Base-by-base conservation (phyloP, 1,139 yeast genomes). In the Protomyces inundatus region DNA sequence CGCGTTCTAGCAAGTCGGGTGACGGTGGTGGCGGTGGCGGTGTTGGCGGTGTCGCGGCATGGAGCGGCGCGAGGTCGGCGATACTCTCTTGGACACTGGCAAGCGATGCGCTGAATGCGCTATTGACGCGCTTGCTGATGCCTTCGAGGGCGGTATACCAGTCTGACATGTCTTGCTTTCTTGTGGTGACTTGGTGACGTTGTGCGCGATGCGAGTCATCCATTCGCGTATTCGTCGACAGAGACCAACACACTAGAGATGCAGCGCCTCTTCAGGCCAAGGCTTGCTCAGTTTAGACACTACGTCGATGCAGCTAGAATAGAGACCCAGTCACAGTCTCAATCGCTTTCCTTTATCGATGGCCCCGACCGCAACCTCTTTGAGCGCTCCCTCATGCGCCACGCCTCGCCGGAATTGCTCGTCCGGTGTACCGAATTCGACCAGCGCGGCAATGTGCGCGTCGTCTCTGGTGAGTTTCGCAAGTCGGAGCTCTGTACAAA, bases 391-490 rank as follows among this genome's bases (percentile, higher is more conserved):
- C 37, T 60, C 36, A 37, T 52, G 10, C 55, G 55, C 16, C 42
- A 56, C 46, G 42, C 54, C 6, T 35, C 54, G 16, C 58, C 64
- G 9, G 57, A 62, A 33, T 30, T 60, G 23, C 69, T 74, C 4
- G 75, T 78, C 7, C 68, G 86, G 66, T 90, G 97, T 70, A 89
- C 97, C 0, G 84, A 88, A 0, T 87, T 93, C 71, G 95, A 91
- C 72, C 71, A 75, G 6, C 76, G 80, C 14, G 98, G 98, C 0
- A 81, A 83, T 65, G 87, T 88, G 55, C 79, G 83, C 1, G 87
- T 86, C 4, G 89, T 88, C 1, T 84, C 95, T 0, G 84, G 89
- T 61, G 88, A 86, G 70, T 86, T 84, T 70, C 90, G 89, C 65
- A 86, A 90, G 72, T 83, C 87, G 77, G 83, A 84, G 67, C 83